Evolutionary conservation across 2,329 filamentous ascomycete species (phyloP).

Genomic region (Leptographium lundbergii): DNA sequence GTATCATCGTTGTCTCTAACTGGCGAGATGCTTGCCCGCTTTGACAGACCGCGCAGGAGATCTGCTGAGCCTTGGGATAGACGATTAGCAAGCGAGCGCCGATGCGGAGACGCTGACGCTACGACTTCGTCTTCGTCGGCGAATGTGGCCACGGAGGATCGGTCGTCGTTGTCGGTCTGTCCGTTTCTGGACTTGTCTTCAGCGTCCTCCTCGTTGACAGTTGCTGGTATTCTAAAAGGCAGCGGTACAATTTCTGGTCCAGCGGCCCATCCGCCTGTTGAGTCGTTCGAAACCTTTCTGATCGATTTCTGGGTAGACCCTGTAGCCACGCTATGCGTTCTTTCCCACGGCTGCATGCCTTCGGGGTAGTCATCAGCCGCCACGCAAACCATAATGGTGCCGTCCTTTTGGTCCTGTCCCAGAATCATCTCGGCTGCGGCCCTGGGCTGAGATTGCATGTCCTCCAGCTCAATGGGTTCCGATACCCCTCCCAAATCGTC

Average conservation of each 20-base stretch:
- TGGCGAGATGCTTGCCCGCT: slow-evolving; percentile 14
- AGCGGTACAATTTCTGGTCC: slow-evolving; percentile 46
- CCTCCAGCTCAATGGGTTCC: slow-evolving; percentile 40
- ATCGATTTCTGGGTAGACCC: neutral
- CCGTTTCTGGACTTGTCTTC: neutral
- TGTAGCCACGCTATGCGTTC: too few species aligned
- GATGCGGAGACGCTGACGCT: slow-evolving; percentile 13
- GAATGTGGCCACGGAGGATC: slow-evolving; percentile 58
- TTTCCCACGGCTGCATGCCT: slow-evolving; percentile 9
- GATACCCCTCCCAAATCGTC: slow-evolving; percentile 18
- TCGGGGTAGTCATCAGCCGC: slow-evolving; percentile 33
- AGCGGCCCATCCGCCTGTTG: neutral
- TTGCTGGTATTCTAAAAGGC: slow-evolving; percentile 48
- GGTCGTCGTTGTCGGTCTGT: slow-evolving; percentile 34
- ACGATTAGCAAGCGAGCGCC: slow-evolving; percentile 31
- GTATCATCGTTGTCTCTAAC: neutral
- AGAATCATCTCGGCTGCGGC: slow-evolving; percentile 28
- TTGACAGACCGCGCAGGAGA: slow-evolving; percentile 29
- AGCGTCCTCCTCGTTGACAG: neutral
- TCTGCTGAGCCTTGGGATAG: slow-evolving; percentile 35
- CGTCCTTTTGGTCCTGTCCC: slow-evolving; percentile 27
- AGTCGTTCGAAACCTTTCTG: neutral
- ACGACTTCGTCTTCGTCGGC: slow-evolving; percentile 45
- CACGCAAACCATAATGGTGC: slow-evolving; percentile 40
- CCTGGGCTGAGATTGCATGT: slow-evolving; percentile 25